These are phyloP conservation scores for Colletotrichum limetticola DNA, from an alignment of 2,329 filamentous ascomycete genomes.

Conservation along the genomic window DNA sequence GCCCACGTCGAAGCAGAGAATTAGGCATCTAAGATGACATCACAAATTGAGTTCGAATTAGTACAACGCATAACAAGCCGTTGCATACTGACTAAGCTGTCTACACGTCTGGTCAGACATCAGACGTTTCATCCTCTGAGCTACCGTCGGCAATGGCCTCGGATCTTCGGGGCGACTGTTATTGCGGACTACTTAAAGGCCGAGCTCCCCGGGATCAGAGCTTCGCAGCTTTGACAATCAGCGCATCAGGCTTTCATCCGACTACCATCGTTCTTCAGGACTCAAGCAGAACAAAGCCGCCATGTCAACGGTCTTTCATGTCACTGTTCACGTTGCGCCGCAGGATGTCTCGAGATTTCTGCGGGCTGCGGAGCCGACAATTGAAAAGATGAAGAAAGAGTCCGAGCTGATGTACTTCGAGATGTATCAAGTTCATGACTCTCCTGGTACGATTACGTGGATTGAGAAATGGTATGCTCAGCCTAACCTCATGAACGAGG, in stretches of 20 bases:
- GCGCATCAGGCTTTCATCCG: neutral
- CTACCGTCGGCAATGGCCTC: slow-evolving; percentile 1
- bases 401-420: slow-evolving; percentile 28
- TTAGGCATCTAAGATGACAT: neutral
- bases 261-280: neutral
- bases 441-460: slow-evolving; percentile 29
- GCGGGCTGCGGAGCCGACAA: slow-evolving; percentile 18
- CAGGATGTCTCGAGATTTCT: slow-evolving; percentile 25
- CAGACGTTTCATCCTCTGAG: slow-evolving; percentile 27
- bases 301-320: slow-evolving; percentile 31
- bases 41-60: neutral
- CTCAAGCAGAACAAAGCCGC: neutral
- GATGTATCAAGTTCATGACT: slow-evolving; percentile 30
- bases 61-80: neutral
- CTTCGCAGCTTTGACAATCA: neutral
- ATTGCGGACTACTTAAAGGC: slow-evolving; percentile 1
- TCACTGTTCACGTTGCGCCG: slow-evolving; percentile 26
- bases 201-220: slow-evolving; percentile 1
- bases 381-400: slow-evolving; percentile 28
- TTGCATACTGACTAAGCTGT: neutral
- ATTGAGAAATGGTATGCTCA: slow-evolving; percentile 24
- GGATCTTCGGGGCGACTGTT: slow-evolving; percentile 19
- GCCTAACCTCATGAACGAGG: fast-evolving
- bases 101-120: slow-evolving; percentile 7
- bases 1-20: too few relatives aligned